These are phyloP conservation scores for Acanthamoeba triangularis DNA, from an alignment of 208 protist species.

Conservation along the genomic window DNA sequence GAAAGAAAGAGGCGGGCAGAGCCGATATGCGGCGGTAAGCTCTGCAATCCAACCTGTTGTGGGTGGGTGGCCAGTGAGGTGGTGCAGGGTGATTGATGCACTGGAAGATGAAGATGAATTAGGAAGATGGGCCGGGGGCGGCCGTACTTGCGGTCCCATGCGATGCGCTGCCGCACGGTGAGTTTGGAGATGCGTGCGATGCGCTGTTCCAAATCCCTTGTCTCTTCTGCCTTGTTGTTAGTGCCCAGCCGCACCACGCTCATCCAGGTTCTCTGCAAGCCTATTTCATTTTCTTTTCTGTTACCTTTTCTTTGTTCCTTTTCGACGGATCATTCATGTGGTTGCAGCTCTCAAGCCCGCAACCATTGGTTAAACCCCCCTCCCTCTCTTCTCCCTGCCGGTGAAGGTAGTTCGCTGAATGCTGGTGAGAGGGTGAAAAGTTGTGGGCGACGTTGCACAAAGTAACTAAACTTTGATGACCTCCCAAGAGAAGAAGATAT, in stretches of 20 bases:
- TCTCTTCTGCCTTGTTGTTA: not conserved
- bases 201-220: conserved; percentile 4
- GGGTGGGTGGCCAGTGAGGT: not conserved
- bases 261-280: not conserved
- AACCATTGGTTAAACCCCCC: too few relatives aligned
- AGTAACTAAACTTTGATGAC: too few relatives aligned
- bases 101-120: not conserved
- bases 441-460: too few relatives aligned
- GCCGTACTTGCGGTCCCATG: not conserved
- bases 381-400: too few relatives aligned
- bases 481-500: too few relatives aligned
- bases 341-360: too few relatives aligned
- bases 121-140: not conserved
- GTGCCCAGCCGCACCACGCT: not conserved
- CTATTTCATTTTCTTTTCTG: too few relatives aligned
- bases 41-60: not conserved
- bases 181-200: conserved; percentile 25
- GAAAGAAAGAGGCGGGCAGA: not conserved
- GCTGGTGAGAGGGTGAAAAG: too few relatives aligned
- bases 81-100: not conserved
- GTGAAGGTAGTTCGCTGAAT: too few relatives aligned
- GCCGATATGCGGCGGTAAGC: not conserved
- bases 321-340: too few relatives aligned
- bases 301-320: too few relatives aligned
- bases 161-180: conserved; percentile 8